These are phyloP conservation scores for Neurospora sp. DNA, from an alignment of 495 filamentous ascomycete genomes.

Conservation along the genomic window DNA sequence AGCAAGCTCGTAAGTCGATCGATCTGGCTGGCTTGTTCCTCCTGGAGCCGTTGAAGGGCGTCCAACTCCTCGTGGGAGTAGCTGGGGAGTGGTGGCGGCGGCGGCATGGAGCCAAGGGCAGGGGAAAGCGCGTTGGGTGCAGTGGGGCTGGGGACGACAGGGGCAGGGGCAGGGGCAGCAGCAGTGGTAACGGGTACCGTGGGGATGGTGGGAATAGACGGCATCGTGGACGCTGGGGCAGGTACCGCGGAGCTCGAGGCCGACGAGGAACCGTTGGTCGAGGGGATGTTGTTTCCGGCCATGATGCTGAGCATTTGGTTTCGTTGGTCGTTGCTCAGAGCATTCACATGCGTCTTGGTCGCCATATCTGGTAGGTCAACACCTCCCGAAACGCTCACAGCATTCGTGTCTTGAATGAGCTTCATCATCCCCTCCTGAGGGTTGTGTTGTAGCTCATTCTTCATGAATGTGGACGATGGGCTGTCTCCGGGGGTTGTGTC, in stretches of 20 bases:
- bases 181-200: constrained; percentile 13
- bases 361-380: constrained; percentile 70
- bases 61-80: constrained; percentile 61
- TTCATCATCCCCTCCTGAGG: constrained; percentile 74
- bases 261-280: background rate
- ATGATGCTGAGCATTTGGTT: constrained; percentile 73
- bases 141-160: constrained; percentile 1
- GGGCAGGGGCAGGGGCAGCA: constrained; percentile 13
- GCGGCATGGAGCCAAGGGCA: constrained; percentile 49
- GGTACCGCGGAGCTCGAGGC: background rate
- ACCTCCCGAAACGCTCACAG: constrained; percentile 34
- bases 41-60: constrained; percentile 58
- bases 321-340: constrained; percentile 67
- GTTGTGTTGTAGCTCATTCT: constrained; percentile 37
- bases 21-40: constrained; percentile 60
- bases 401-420: constrained; percentile 72
- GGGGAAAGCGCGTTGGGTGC: constrained; percentile 32
- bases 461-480: constrained; percentile 30
- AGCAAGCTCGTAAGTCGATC: constrained; percentile 59
- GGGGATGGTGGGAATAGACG: constrained; percentile 12
- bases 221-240: constrained; percentile 1
- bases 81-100: constrained; percentile 46
- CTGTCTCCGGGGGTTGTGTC: constrained; percentile 31
- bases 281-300: constrained; percentile 29
- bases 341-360: constrained; percentile 50